Base-by-base conservation (phyloP, 2,329 filamentous ascomycete genomes). In the Cladosporium sp. region DNA sequence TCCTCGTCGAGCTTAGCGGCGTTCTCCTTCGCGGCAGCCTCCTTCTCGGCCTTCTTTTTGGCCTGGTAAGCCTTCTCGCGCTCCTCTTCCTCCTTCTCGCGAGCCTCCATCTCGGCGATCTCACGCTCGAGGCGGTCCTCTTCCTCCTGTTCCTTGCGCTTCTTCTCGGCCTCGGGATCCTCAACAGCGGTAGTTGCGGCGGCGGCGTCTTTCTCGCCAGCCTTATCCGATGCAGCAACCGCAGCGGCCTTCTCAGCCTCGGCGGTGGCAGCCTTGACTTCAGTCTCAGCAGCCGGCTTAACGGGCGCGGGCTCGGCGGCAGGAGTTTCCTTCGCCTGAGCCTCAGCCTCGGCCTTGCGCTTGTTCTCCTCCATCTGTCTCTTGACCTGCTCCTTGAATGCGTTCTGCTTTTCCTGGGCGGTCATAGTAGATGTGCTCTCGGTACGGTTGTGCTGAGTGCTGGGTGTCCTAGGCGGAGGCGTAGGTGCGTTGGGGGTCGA, bases 391-490 rank as follows among this genome's bases (percentile, higher is more conserved):
- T 87, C 83, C 70, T 86, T 86, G 58, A 78, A 77, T 10, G 73
- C 73, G 22, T 66, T 68, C 61, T 75, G 74, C 58, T 89, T 89
- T 72, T 95, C 87, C 67, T 92, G 70, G 11, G 62, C 86, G 34
- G 82, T 81, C 1, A 86, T 86, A 78, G 93, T 93, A 19, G 77
- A 77, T 65, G 77, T 79, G 70, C 85, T 91, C 48, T 95, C 89
- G 13, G 82, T 77, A 40, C 88, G 85, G 51, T 72, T 73, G 62
- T 93, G 87, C 16, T 85, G 77, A 33, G 72, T 81, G 60, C 82
- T 90, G 9, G 81, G 75, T 2, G 85, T 77, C 64, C 89, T 90
- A 19, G 89, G 88, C 10, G 90, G 89, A 19, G 74, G 74, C 4
- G 74, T 76, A 8, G 89, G 88, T 0, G 89, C 92, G 3, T 85